Evolutionary conservation across 441 rosid species (phyloP).

Genomic region (Dalechampia spathulata): DNA sequence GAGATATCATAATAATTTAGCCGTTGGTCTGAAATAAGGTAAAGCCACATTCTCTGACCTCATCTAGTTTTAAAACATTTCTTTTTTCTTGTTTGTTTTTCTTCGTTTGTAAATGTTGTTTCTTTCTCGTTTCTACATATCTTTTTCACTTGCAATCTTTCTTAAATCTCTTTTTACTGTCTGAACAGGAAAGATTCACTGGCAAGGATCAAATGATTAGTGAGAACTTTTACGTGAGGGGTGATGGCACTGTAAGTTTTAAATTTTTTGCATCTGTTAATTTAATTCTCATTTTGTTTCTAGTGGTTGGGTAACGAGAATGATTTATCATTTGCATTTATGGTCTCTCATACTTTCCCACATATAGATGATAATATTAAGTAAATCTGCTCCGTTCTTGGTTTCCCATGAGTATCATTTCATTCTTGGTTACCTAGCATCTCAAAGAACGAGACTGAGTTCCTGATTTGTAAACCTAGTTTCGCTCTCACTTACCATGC

Average conservation of each 20-base stretch:
- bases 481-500: neutral
- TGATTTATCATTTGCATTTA: neutral
- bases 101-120: neutral
- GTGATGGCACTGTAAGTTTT: conserved; percentile 93
- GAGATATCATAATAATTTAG: neutral
- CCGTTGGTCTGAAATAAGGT: neutral
- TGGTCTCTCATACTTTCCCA: neutral
- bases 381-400: neutral
- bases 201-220: conserved; percentile 83
- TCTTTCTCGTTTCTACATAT: neutral
- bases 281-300: neutral
- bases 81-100: neutral
- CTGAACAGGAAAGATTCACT: conserved; percentile 73
- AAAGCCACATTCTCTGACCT: neutral
- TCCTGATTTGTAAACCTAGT: neutral
- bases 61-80: neutral
- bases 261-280: neutral
- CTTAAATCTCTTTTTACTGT: neutral
- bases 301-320: neutral
- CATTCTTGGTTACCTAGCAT: neutral
- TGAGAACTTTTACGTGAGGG: conserved; percentile 83
- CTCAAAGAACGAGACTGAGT: neutral
- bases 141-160: neutral
- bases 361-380: neutral
- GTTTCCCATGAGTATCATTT: neutral